Evolutionary conservation across 495 filamentous ascomycete species (phyloP).

Genomic region (Penicilliopsis zonata): DNA sequence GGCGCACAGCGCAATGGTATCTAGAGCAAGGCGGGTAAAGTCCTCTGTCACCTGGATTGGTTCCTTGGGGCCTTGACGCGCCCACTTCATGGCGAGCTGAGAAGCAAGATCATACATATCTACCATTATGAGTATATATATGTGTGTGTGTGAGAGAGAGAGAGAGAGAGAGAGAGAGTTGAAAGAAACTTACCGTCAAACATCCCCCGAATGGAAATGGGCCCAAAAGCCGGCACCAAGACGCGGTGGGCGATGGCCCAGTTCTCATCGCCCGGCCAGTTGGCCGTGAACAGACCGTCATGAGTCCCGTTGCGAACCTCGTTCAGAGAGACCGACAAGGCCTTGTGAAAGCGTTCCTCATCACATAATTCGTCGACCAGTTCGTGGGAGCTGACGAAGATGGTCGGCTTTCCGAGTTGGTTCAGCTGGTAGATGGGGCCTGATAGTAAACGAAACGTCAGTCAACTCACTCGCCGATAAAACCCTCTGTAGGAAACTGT

Average conservation of each 20-base stretch:
- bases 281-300: slow-evolving; percentile 61
- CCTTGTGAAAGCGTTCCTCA: slow-evolving; percentile 54
- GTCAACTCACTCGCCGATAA: slow-evolving; percentile 4
- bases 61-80: slow-evolving; percentile 43
- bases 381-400: slow-evolving; percentile 36
- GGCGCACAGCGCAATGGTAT: slow-evolving; percentile 59
- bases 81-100: slow-evolving; percentile 68
- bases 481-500: background rate
- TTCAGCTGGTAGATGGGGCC: slow-evolving; percentile 45
- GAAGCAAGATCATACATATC: slow-evolving; percentile 66
- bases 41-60: slow-evolving; percentile 54
- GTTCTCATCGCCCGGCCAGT: slow-evolving; percentile 42
- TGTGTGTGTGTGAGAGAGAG: background rate
- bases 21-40: slow-evolving; percentile 63
- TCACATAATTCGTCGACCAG: slow-evolving; percentile 56
- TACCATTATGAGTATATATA: background rate
- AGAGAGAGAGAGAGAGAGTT: too few species aligned
- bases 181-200: slow-evolving; percentile 32
- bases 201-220: slow-evolving; percentile 55
- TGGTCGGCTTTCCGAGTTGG: slow-evolving; percentile 11
- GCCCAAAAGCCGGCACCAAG: slow-evolving; percentile 55
- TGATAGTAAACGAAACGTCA: slow-evolving; percentile 7
- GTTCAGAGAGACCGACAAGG: slow-evolving; percentile 28
- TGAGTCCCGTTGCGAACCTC: slow-evolving; percentile 47
- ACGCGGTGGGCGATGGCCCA: slow-evolving; percentile 68